Conservation (phyloP, 768 basidiomycete species). For the Russula abietina region DNA sequence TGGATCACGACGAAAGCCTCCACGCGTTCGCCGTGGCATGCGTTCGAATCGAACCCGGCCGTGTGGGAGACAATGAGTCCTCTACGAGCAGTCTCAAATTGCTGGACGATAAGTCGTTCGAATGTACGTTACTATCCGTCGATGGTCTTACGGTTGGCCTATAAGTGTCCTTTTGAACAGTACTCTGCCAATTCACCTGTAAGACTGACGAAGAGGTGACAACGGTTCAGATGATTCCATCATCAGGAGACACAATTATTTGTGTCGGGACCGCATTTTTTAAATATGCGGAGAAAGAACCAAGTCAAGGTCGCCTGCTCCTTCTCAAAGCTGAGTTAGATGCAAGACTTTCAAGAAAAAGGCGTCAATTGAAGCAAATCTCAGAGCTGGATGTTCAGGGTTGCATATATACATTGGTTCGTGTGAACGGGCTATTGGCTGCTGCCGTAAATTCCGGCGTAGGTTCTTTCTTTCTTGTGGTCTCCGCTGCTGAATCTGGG, state of each 20-base stretch:
- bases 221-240: constrained; percentile 37
- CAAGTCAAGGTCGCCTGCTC: constrained; percentile 53
- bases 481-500: background rate
- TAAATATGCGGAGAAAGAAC: constrained; percentile 30
- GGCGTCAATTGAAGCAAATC: constrained; percentile 31
- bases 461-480: constrained; percentile 25
- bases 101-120: constrained; percentile 58
- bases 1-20: constrained; percentile 51
- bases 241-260: constrained; percentile 31
- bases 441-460: constrained; percentile 77
- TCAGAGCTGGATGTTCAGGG: constrained; percentile 48
- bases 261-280: constrained; percentile 37
- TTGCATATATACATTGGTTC: constrained; percentile 60
- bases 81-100: constrained; percentile 56
- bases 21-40: constrained; percentile 65
- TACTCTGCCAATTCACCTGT: constrained; percentile 44
- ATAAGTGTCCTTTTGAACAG: constrained; percentile 29
- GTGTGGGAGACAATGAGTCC: constrained; percentile 45
- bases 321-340: constrained; percentile 41
- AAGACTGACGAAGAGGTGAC: constrained; percentile 58
- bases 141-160: background rate
- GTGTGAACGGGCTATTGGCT: constrained; percentile 45
- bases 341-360: constrained; percentile 24
- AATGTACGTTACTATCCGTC: constrained; percentile 31
- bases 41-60: constrained; percentile 45